A percentile compares a stretch with the other conserved stretches of the same genome.
phyloP scores from a whole-genome alignment of 2,329 filamentous ascomycete genomes.

The Verticillium nonalfalfae region DNA sequence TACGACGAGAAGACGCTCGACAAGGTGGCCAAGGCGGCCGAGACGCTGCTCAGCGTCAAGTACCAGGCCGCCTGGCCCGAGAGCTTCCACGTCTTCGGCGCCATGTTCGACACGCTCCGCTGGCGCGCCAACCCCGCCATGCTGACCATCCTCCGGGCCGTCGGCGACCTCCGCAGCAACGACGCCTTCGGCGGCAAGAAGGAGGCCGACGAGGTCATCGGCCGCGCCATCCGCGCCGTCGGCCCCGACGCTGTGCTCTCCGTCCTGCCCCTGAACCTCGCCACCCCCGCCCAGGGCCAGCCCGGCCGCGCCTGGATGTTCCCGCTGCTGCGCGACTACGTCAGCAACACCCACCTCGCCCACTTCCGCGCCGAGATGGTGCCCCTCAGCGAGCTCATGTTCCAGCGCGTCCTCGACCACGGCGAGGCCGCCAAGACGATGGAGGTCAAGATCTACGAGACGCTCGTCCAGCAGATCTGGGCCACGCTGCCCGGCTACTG shows the following conservation, averaged over 20 bases:
- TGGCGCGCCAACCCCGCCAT: constrained; percentile 82
- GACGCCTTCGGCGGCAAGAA: constrained; percentile 91
- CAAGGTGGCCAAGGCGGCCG: constrained; percentile 68
- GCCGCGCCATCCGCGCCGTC: constrained; percentile 82
- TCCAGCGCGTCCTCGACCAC: constrained; percentile 80
- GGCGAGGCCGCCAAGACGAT: constrained; percentile 81
- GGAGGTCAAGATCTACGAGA: constrained; percentile 97
- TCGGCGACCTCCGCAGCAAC: constrained; percentile 83
- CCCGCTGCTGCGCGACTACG: constrained; percentile 81
- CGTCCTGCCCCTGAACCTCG: constrained; percentile 80
- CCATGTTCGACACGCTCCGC: constrained; percentile 79
- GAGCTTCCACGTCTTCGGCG: constrained; percentile 81
- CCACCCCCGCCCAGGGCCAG: constrained; percentile 68
- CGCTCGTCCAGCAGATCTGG: constrained; percentile 93
- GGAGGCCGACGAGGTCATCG: constrained; percentile 85
- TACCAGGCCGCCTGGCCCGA: constrained; percentile 94
- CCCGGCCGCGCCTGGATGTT: constrained; percentile 91
- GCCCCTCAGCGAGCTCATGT: constrained; percentile 83
- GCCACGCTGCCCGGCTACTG: constrained; percentile 91
- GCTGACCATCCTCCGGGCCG: constrained; percentile 64
- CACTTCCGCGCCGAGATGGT: constrained; percentile 86
- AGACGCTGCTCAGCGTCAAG: constrained; percentile 75
- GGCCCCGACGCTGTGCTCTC: constrained; percentile 78
- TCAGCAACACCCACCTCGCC: constrained; percentile 77
- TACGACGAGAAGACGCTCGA: constrained; percentile 88